Conservation (phyloP, 2,329 filamentous ascomycete genomes). For the Tolypocladium pustulatum region DNA sequence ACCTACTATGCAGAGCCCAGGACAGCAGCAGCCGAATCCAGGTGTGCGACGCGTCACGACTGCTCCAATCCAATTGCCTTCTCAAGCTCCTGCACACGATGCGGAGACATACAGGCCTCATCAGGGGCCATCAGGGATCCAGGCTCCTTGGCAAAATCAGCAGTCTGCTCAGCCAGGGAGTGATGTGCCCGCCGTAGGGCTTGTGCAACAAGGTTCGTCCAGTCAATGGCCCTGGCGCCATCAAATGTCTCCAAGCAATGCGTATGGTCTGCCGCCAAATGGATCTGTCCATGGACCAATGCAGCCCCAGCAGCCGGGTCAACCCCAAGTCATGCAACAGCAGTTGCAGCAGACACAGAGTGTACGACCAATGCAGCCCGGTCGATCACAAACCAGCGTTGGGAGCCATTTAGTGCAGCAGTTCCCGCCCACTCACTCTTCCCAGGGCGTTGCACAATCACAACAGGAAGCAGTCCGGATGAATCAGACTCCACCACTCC, state of each 20-base stretch:
- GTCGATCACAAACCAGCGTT: slow-evolving; percentile 1
- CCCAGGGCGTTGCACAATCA: not conserved
- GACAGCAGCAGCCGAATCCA: not conserved
- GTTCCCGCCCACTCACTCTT: not conserved
- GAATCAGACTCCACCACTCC: not conserved
- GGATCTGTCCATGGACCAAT: not conserved
- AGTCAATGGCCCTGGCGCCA: not conserved
- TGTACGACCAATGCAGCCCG: not conserved
- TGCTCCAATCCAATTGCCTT: not conserved
- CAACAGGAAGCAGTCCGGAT: not conserved
- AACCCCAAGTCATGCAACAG: not conserved
- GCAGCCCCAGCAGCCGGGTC: not conserved
- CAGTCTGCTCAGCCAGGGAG: slow-evolving; percentile 5
- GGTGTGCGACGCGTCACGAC: not conserved
- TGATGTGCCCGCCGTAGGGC: slow-evolving; percentile 4
- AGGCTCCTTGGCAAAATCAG: not conserved
- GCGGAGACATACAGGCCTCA: not conserved
- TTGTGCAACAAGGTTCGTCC: not conserved
- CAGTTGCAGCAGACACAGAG: not conserved
- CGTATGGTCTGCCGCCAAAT: not conserved
- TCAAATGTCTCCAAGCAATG: not conserved
- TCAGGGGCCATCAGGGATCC: not conserved
- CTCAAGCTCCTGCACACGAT: not conserved
- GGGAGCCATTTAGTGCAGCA: not conserved
- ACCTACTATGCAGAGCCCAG: not conserved